These are phyloP conservation scores for Cladorrhinum sp. DNA, from an alignment of 2,329 filamentous ascomycete genomes.

Conservation along the genomic window DNA sequence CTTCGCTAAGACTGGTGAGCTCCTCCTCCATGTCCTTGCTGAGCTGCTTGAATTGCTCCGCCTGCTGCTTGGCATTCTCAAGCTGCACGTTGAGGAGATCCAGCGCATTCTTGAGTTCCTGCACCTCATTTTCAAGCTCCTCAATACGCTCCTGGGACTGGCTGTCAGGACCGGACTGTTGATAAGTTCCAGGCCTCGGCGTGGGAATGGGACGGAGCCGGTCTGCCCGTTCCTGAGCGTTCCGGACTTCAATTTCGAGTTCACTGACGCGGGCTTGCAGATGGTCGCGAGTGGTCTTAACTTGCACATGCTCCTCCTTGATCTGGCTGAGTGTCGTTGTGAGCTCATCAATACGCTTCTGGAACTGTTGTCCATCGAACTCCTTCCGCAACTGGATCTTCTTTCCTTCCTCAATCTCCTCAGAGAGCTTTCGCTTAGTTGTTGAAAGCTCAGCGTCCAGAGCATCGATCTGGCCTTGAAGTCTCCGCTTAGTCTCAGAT, in stretches of 20 bases:
- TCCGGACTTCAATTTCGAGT: conserved; percentile 80
- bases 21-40: conserved; percentile 86
- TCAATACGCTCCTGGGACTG: conserved; percentile 63
- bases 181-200: conserved; percentile 47
- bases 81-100: conserved; percentile 78
- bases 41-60: conserved; percentile 84
- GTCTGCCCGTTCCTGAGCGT: conserved; percentile 81
- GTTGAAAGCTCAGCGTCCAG: conserved; percentile 76
- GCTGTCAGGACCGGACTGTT: conserved; percentile 38
- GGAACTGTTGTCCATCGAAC: conserved; percentile 81
- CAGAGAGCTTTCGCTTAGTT: conserved; percentile 77
- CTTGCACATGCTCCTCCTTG: conserved; percentile 80
- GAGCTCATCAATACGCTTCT: conserved; percentile 90
- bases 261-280: conserved; percentile 87
- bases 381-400: conserved; percentile 81
- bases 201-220: conserved; percentile 78
- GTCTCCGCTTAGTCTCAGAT: conserved; percentile 73
- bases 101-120: conserved; percentile 82
- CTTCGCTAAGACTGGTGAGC: conserved; percentile 71
- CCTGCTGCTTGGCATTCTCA: conserved; percentile 74
- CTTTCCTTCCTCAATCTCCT: conserved; percentile 81
- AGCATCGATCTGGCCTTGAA: conserved; percentile 73
- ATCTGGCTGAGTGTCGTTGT: conserved; percentile 73
- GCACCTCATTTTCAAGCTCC: conserved; percentile 78
- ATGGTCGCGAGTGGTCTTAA: conserved; percentile 86